Base-by-base conservation (phyloP, 176 grass and related monocot genomes). In the Avena eriantha region DNA sequence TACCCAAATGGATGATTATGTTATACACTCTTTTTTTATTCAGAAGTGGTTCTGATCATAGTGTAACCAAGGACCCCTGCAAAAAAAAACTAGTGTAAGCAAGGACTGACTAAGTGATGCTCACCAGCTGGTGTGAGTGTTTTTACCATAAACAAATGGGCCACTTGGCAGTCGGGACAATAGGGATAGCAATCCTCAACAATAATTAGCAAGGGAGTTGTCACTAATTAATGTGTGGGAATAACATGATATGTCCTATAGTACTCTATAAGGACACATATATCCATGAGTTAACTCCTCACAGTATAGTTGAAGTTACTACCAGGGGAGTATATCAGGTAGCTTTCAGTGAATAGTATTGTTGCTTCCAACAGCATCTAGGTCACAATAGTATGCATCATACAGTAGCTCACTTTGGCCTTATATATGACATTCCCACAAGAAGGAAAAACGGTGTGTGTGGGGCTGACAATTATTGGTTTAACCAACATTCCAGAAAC, bases 191-290 rank as follows among this genome's bases (percentile, higher is more conserved):
- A 73, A 18, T 39, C 34, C 77, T 17, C 64, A 17, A 67, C 14
- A 57, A 85, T 81, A 85, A 89, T 86, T 89, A 50, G 59, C 24
- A 14, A 76, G 59, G 21, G 24, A 17, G 9, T 36, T 76, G 3
- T 69, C 46, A 69, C 24, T 85, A 76, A 23, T 81, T 58, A 57
- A 81, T 67, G 15, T 67, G 15, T 45, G 59, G 36, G 55, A 8
- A 49, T 26, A 54, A 80, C 51, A 16, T 16, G 26, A 60, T 63
- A 14, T 54, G 14, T 64, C 67, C 33, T 29, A 54, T 45, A 53
- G 8, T 56, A 87, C 36, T 39, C 54, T 16, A 54, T 54, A 15
- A 76, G 69, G 65, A 87, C 46, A 56, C 16, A 12, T n/a, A 9
- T 46, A 46, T 54, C 15, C 51, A 47, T 24, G 34, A 69, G 22